A percentile compares a stretch with the other conserved stretches of the same genome.
These are phyloP conservation scores for Uncinocarpus reesii DNA, from an alignment of 2,329 filamentous ascomycete genomes.

Conservation along the genomic window DNA sequence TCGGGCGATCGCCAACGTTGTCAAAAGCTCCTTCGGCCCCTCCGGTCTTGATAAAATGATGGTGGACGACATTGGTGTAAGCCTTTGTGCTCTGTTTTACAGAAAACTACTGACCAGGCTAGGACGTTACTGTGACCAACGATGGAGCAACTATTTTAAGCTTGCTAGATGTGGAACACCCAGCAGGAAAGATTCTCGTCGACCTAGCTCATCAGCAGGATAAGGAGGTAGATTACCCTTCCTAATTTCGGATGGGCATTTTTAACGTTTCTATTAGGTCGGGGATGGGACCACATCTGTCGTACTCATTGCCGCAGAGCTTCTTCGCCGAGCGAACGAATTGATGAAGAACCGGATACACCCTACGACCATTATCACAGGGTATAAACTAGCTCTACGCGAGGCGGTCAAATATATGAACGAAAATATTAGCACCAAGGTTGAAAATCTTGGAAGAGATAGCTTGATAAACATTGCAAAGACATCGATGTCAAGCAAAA, in stretches of 20 bases:
- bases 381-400: constrained; percentile 86
- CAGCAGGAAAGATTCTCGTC: constrained; percentile 94
- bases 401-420: constrained; percentile 99
- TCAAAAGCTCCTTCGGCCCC: constrained; percentile 96
- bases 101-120: constrained; percentile 20
- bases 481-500: constrained; percentile 99
- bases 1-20: constrained; percentile 94
- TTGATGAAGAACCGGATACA: constrained; percentile 99
- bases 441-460: constrained; percentile 81
- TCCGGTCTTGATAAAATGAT: constrained; percentile 99
- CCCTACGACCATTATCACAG: constrained; percentile 97
- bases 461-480: constrained; percentile 91
- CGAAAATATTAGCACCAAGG: constrained; percentile 94
- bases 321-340: constrained; percentile 87
- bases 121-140: constrained; percentile 98
- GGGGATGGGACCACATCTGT: constrained; percentile 97
- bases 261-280: constrained; percentile 44
- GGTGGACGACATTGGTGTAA: constrained; percentile 96
- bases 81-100: constrained; percentile 23
- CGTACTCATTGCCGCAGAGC: constrained; percentile 91
- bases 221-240: constrained; percentile 53
- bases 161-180: constrained; percentile 93
- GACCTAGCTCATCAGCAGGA: constrained; percentile 97
- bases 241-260: neutral
- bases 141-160: constrained; percentile 95